Percentiles rank a stretch among this genome's conserved stretches.
Evolutionary conservation across 116 monocot species (phyloP).

Genomic region (Trichopus zeylanicus): DNA sequence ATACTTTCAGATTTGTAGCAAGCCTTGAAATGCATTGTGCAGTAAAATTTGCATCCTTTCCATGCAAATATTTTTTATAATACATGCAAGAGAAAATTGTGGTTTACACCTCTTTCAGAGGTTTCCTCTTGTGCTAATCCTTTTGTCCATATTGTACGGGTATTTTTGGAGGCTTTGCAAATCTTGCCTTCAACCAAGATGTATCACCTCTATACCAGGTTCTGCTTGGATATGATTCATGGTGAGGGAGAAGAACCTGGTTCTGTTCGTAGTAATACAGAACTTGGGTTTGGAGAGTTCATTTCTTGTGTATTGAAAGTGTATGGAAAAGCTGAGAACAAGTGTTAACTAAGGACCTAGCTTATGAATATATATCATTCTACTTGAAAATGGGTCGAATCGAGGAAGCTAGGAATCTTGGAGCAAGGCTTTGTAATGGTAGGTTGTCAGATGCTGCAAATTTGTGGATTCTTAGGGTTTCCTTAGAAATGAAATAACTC

Average conservation of each 20-base stretch:
- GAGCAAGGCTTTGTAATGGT: slow-evolving; percentile 51
- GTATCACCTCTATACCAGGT: slow-evolving; percentile 66
- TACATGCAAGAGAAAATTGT: too few species aligned
- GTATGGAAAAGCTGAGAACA: slow-evolving; percentile 61
- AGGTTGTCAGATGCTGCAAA: slow-evolving; percentile 39
- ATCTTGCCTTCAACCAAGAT: slow-evolving; percentile 53
- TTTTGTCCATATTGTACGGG: slow-evolving; percentile 18
- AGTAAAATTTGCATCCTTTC: too few species aligned
- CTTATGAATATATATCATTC: slow-evolving; percentile 53
- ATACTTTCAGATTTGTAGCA: too few species aligned
- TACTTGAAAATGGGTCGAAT: slow-evolving; percentile 42
- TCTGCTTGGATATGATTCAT: slow-evolving; percentile 43
- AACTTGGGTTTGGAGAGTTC: slow-evolving; percentile 25
- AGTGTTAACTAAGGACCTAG: slow-evolving; percentile 63
- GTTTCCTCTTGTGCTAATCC: slow-evolving; percentile 3
- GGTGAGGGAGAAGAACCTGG: slow-evolving; percentile 16
- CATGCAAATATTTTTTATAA: too few species aligned
- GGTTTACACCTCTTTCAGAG: not conserved
- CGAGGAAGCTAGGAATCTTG: slow-evolving; percentile 55
- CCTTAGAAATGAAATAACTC: slow-evolving; percentile 56
- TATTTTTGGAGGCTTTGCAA: slow-evolving; percentile 76
- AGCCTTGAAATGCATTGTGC: too few species aligned
- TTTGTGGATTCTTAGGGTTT: slow-evolving; percentile 57
- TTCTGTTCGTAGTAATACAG: slow-evolving; percentile 10
- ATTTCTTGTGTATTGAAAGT: slow-evolving; percentile 33